A percentile compares a stretch with the other conserved stretches of the same genome.
Evolutionary conservation across 1,139 yeast genomes (phyloP).

Genomic region (Diutina pseudorugosa): DNA sequence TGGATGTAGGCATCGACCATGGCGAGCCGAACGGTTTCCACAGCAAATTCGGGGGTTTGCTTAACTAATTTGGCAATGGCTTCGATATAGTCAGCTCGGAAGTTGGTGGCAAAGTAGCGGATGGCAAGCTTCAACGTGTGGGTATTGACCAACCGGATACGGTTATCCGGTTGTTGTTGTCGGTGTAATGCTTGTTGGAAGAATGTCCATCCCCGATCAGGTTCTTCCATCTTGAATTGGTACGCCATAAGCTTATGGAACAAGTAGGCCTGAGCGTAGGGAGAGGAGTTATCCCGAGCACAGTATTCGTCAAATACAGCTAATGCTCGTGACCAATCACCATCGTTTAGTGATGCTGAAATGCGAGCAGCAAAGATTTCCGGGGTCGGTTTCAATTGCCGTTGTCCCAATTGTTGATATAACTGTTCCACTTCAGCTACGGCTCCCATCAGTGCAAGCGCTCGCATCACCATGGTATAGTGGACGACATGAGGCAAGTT

Average conservation of each 20-base stretch:
- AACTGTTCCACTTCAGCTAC: slow-evolving; percentile 39
- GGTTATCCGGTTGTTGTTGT: too few species aligned
- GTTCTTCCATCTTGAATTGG: not conserved
- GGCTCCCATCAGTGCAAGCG: slow-evolving; percentile 49
- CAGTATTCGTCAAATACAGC: not conserved
- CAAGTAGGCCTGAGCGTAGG: not conserved
- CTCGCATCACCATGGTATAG: slow-evolving; percentile 52
- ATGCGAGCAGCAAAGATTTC: slow-evolving; percentile 39
- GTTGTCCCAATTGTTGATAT: slow-evolving; percentile 31
- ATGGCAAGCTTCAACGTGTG: not conserved
- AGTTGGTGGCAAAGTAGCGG: not conserved
- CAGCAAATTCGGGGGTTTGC: not conserved
- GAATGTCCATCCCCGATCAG: not conserved
- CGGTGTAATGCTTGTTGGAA: not conserved
- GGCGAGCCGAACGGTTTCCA: not conserved
- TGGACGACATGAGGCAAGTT: slow-evolving; percentile 44
- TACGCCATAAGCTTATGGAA: not conserved
- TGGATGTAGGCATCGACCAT: slow-evolving; percentile 15
- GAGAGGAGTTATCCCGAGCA: slow-evolving; percentile 28
- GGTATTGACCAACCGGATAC: not conserved
- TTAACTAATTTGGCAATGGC: not conserved
- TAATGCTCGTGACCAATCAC: slow-evolving; percentile 9
- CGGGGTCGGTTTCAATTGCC: slow-evolving; percentile 38
- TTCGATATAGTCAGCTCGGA: not conserved
- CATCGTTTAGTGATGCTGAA: slow-evolving; percentile 28